Base-by-base conservation (phyloP, 75 land plant species). In the Sequoia sempervirens region DNA sequence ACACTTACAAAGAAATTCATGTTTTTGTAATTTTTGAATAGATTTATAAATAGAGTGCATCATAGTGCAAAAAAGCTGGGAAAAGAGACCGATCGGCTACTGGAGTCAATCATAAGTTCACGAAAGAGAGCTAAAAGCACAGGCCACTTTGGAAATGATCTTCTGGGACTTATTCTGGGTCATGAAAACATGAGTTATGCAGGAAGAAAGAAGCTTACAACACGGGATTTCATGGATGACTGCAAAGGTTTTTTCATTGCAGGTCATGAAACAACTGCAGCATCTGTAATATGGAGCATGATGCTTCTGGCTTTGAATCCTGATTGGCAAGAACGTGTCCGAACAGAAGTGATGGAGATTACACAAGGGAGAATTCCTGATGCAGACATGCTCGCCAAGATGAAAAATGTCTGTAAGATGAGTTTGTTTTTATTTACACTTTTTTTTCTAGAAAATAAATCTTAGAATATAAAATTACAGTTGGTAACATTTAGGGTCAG, bases 221-320 rank as follows among this genome's bases (percentile, higher is more conserved):
- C 85, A 53, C 68, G 82, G n/a, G 86, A 87, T 70, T 73, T 94
- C 20, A 86, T 94, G 1, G 94, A 92, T 43, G 88, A 90, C 18
- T 92, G 96, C 89, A 91, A 91, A 85, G 90, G 82, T 74, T 89
- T 95, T 38, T 95, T 90, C 85, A 90, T 93, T 73, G 94, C 95
- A 10, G 96, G 96, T 1, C 91, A 93, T 37, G 93, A 93, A 61
- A 86, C 93, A 26, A 87, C 91, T 2, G 87, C 93, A 10, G 61
- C 85, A 13, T 34, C 88, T 7, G 83, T 87, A 5, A 81, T 91
- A 5, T 93, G 95, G 93, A 72, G 82, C 30, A 40, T 95, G 80
- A 83, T 95, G 89, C 87, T 92, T 28, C 89, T 95, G 30, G 95
- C 92, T 4, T 2, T 82, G 15, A 50, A 93, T 72, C 90, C 90